Percentiles rank a stretch among this genome's conserved stretches.
These are phyloP conservation scores for Coemansia sp. DNA, from an alignment of 192 early-diverging fungal genomes.

Conservation along the genomic window DNA sequence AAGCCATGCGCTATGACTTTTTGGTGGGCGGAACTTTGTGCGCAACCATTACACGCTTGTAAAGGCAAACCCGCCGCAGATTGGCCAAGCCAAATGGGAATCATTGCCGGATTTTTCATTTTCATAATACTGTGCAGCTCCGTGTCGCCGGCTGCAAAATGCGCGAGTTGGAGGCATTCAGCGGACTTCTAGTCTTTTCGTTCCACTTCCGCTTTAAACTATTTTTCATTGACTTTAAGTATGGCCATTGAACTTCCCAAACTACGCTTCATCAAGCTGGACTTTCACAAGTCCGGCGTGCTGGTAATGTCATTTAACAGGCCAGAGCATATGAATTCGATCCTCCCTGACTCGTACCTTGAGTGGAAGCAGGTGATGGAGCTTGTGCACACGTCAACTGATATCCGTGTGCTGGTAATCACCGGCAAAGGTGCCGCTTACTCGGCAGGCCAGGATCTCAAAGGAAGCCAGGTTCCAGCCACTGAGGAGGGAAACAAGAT, in stretches of 20 bases:
- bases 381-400: conserved; percentile 41
- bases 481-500: conserved; percentile 2
- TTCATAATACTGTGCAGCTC: no score
- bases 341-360: conserved; percentile 56
- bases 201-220: not conserved
- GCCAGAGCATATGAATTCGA: conserved; percentile 59
- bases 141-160: no score
- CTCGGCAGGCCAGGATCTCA: conserved; percentile 64
- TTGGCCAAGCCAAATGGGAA: no score
- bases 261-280: conserved; percentile 8
- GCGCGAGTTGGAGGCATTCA: no score
- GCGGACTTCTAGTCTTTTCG: not conserved
- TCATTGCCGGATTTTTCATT: no score
- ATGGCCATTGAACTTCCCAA: not conserved
- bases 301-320: conserved; percentile 63
- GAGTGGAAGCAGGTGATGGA: conserved; percentile 64
- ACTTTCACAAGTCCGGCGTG: conserved; percentile 53
- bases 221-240: not conserved
- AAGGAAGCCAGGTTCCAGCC: not conserved
- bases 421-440: conserved; percentile 68
- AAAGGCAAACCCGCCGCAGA: no score
- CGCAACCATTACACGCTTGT: no score
- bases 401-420: conserved; percentile 59
- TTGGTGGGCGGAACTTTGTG: no score
- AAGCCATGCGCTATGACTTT: no score